Conservation (phyloP, 192 early-diverging fungal species). For the Coemansia sp. region DNA sequence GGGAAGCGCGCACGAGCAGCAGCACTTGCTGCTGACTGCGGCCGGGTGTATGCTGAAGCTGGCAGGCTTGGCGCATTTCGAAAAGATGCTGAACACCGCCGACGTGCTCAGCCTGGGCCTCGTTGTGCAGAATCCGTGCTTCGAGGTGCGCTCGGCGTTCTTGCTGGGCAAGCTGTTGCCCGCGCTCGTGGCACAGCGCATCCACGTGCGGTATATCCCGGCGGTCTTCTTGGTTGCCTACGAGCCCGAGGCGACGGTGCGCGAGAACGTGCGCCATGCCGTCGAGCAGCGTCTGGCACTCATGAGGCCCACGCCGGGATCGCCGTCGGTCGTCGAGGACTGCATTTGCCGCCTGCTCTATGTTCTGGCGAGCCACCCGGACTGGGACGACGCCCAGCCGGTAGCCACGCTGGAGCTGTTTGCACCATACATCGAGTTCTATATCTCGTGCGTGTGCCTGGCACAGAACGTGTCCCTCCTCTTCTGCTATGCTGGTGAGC, state of each 20-base stretch:
- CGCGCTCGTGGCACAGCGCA: conserved; percentile 60
- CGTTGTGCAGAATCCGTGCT: conserved; percentile 74
- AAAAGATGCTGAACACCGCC: conserved; percentile 54
- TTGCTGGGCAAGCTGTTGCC: conserved; percentile 69
- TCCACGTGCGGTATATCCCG: conserved; percentile 74
- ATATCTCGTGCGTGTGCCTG: conserved; percentile 73
- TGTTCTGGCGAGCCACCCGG: conserved; percentile 84
- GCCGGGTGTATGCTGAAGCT: conserved; percentile 68
- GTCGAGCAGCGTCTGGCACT: conserved; percentile 64
- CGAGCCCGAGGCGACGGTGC: conserved; percentile 79
- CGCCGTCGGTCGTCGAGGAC: conserved; percentile 62
- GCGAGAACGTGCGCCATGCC: conserved; percentile 61
- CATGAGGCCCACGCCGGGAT: conserved; percentile 38
- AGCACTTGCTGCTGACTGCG: conserved; percentile 72
- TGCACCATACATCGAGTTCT: conserved; percentile 85
- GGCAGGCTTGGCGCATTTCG: conserved; percentile 55
- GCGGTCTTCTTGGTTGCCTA: conserved; percentile 81
- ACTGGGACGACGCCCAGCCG: conserved; percentile 64
- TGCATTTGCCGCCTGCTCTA: conserved; percentile 68
- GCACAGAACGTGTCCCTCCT: conserved; percentile 85
- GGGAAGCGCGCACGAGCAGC: conserved; percentile 54
- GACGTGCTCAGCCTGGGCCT: conserved; percentile 68
- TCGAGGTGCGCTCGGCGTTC: conserved; percentile 76
- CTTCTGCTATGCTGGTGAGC: conserved; percentile 69
- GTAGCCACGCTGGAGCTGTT: conserved; percentile 52